These are phyloP conservation scores for Paulownia fortunei DNA, from an alignment of 257 asterid species.

Conservation along the genomic window DNA sequence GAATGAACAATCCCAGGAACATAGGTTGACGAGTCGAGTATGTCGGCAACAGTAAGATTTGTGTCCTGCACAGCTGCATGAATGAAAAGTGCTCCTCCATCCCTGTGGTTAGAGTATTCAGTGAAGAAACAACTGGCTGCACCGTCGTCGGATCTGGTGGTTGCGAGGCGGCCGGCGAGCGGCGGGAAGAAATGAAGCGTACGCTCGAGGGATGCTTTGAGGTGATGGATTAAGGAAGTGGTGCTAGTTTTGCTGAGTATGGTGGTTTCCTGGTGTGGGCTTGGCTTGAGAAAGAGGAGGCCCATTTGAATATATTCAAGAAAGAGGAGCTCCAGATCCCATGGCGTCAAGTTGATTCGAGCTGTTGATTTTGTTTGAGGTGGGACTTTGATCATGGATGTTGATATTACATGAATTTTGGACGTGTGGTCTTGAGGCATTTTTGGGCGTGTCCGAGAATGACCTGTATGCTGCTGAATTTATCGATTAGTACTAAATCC, in stretches of 20 bases:
- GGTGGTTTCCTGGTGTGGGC: neutral
- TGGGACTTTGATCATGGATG: constrained; percentile 2
- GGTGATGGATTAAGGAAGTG: constrained; percentile 39
- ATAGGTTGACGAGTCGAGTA: constrained; percentile 24
- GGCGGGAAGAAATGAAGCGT: constrained; percentile 49
- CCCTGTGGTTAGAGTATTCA: constrained; percentile 25
- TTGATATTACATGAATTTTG: constrained; percentile 14
- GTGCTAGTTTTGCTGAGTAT: neutral
- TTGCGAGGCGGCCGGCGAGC: constrained; percentile 43
- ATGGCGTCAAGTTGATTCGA: constrained; percentile 36
- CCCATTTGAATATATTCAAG: constrained; percentile 45
- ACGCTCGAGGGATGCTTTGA: constrained; percentile 40
- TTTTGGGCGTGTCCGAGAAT: too few species aligned
- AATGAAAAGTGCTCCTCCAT: constrained; percentile 37
- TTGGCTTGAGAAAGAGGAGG: constrained; percentile 40
- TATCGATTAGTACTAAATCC: too few species aligned
- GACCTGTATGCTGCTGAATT: too few species aligned
- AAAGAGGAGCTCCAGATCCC: constrained; percentile 43
- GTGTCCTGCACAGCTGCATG: constrained; percentile 26
- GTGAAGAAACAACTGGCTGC: constrained; percentile 36
- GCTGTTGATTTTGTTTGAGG: constrained; percentile 18
- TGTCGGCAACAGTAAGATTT: constrained; percentile 31
- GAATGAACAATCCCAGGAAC: constrained; percentile 33
- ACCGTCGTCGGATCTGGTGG: constrained; percentile 20
- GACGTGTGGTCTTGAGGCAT: neutral